Conservation (phyloP, 1,284 basidiomycete genomes). For the Wolfiporia cocos region DNA sequence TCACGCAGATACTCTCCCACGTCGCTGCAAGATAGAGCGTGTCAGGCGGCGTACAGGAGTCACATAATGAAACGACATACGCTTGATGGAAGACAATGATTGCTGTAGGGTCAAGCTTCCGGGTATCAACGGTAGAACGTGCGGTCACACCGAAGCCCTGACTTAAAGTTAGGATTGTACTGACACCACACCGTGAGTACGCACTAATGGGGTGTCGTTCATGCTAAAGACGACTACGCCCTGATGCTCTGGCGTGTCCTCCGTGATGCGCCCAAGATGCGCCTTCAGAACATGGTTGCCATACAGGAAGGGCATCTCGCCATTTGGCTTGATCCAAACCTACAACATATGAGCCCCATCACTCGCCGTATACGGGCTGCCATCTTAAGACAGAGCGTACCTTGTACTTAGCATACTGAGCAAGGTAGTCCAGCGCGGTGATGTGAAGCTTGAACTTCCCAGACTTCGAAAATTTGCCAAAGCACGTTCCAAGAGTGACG, state of each 20-base stretch:
- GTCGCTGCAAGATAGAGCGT: conserved; percentile 49
- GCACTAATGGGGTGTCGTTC: conserved; percentile 86
- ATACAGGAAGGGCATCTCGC: conserved; percentile 98
- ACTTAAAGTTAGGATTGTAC: conserved; percentile 3
- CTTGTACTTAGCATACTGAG: conserved; percentile 98
- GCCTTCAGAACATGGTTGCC: conserved; percentile 99
- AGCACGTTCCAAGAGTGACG: conserved; percentile 91
- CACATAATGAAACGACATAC: conserved; percentile 40
- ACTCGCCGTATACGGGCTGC: too few relatives aligned
- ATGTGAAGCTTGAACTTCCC: conserved; percentile 98
- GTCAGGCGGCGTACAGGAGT: conserved; percentile 1
- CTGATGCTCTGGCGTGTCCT: conserved; percentile 98
- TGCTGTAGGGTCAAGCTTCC: conserved; percentile 96
- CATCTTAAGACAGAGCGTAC: conserved; percentile 36
- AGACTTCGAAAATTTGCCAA: conserved; percentile 97
- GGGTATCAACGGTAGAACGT: conserved; percentile 90
- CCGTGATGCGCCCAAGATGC: conserved; percentile 97
- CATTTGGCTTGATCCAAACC: conserved; percentile 99
- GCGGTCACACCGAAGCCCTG: conserved; percentile 99
- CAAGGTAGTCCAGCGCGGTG: conserved; percentile 89
- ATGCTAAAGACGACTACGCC: conserved; percentile 97
- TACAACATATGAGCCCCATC: conserved; percentile 24
- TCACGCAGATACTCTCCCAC: conserved; percentile 95
- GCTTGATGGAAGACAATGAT: conserved; percentile 99
- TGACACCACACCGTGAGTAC: conserved; percentile 16